Percentiles rank a stretch among this genome's conserved stretches.
These are phyloP conservation scores for Hypoxylon sp. DNA, from an alignment of 2,329 filamentous ascomycete genomes.

Conservation along the genomic window DNA sequence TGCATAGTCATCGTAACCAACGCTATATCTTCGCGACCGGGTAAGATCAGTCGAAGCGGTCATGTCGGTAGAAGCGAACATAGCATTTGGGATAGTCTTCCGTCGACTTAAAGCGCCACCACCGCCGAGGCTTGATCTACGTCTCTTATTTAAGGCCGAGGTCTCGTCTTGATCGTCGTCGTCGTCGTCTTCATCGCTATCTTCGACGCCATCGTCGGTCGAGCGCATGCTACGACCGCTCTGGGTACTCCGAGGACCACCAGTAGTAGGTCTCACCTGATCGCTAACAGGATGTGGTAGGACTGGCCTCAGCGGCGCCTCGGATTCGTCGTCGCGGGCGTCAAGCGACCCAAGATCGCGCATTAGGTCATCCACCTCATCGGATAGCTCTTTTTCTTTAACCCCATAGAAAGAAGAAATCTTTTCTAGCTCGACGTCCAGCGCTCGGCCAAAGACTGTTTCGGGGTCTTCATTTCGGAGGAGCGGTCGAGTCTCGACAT, in stretches of 20 bases:
- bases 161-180: slow-evolving; percentile 57
- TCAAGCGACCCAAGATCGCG: slow-evolving; percentile 76
- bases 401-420: slow-evolving; percentile 88
- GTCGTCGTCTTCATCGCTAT: slow-evolving; percentile 59
- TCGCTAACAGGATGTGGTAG: slow-evolving; percentile 42
- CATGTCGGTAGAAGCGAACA: slow-evolving; percentile 61
- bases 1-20: slow-evolving; percentile 78
- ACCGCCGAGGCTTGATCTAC: slow-evolving; percentile 50
- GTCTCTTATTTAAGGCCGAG: slow-evolving; percentile 59
- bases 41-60: slow-evolving; percentile 68
- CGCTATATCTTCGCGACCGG: slow-evolving; percentile 69
- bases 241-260: slow-evolving; percentile 40
- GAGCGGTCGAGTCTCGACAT: slow-evolving; percentile 86
- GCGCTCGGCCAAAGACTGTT: slow-evolving; percentile 78
- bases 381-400: slow-evolving; percentile 88
- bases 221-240: slow-evolving; percentile 58
- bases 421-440: slow-evolving; percentile 93
- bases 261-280: slow-evolving; percentile 51
- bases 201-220: slow-evolving; percentile 66
- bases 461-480: slow-evolving; percentile 80
- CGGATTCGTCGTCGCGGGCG: slow-evolving; percentile 59
- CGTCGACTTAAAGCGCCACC: slow-evolving; percentile 49
- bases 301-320: slow-evolving; percentile 42
- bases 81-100: slow-evolving; percentile 49
- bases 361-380: slow-evolving; percentile 80